Percentiles rank a stretch among this genome's conserved stretches.
Evolutionary conservation across 202 grass and related monocot genomes (phyloP).

Genomic region (Digitaria exilis): DNA sequence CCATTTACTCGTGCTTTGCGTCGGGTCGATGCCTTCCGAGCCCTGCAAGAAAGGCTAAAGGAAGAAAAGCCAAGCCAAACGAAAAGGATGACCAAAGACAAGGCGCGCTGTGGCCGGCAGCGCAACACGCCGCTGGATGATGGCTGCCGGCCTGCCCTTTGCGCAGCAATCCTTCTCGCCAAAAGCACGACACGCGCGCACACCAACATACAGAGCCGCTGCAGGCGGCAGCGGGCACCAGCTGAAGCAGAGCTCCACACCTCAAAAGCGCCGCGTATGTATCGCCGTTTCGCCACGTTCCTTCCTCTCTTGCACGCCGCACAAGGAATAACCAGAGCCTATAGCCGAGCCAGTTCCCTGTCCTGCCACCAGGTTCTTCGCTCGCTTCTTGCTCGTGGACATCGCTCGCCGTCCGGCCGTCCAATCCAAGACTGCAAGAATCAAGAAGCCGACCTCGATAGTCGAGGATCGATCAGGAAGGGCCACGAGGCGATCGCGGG

Average conservation of each 20-base stretch:
- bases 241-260: background rate
- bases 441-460: no score
- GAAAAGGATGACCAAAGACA: background rate
- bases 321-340: background rate
- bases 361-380: background rate
- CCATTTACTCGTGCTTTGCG: conserved; percentile 4
- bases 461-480: no score
- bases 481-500: background rate
- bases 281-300: background rate
- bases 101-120: background rate
- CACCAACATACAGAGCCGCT: no score
- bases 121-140: background rate
- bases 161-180: conserved; percentile 21
- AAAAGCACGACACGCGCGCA: conserved; percentile 44
- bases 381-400: background rate
- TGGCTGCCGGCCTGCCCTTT: conserved; percentile 15
- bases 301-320: background rate
- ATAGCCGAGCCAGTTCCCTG: background rate
- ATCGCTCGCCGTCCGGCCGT: background rate
- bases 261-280: conserved; percentile 45
- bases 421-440: background rate
- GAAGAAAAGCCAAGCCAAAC: background rate
- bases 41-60: conserved; percentile 23
- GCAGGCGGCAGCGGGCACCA: no score
- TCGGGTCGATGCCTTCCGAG: conserved; percentile 7